Evolutionary conservation across 768 basidiomycete species (phyloP), one percentile per base, ranked within the genome.

Genomic region (Panaeolus cyanescens): DNA sequence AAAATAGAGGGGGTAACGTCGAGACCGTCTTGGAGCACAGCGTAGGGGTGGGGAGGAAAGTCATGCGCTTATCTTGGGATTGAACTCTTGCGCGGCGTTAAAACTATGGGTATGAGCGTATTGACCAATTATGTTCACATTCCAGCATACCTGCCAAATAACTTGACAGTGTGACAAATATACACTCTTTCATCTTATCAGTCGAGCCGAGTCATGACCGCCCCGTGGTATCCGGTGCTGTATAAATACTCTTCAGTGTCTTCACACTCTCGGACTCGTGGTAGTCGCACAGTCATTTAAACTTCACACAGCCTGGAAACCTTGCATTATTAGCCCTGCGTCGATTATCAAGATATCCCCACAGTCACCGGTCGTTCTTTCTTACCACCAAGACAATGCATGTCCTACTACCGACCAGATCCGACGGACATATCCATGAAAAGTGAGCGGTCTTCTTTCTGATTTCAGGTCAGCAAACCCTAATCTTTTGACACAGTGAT

Each of bases 31-130:
- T 86, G 83, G 89, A 92, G 68, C 79, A 74, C 63, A 82, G 76
- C 31, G 75, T 71, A 1, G 94, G 94, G 0, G 91, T 96, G 8
- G 88, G 86, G 17, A 81, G 94, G 70, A 85, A 62, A 55, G 57
- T 70, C 20, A 64, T 67, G 61, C 60, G 59, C 25, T 58, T 72
- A 34, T 32, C 19, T 3, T 72, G 71, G 71, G 28, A 39, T 28
- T 60, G 39, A 59, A 56, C 25, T 25, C 6, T 22, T 40, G 20
- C 39, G 4, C 13, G 4, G 19, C 37, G 19, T 39, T 31, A 58
- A 42, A 54, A 15, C 7, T 10, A 1, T 13, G 40, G 25, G 10
- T 42, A 40, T 28, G n/a, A n/a, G n/a, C n/a, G n/a, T n/a, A n/a
- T n/a, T n/a, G n/a, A n/a, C n/a, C n/a, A n/a, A n/a, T n/a, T n/a